Conservation (phyloP, 1,139 yeast genomes). For the Zygosaccharomyces pseudobailii region DNA sequence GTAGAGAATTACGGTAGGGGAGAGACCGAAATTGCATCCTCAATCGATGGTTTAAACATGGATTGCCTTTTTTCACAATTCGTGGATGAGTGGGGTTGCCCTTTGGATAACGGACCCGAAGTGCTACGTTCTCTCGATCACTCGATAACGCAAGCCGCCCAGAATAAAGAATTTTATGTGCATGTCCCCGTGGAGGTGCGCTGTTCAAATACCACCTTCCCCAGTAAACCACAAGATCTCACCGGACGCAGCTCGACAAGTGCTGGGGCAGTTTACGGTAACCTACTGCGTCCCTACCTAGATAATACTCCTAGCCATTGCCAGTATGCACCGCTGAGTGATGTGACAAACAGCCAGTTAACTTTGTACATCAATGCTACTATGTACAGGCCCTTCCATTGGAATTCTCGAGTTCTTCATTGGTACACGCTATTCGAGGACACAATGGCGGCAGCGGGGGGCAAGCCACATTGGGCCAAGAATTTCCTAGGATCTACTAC, state of each 20-base stretch:
- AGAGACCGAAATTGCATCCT: constrained; percentile 66
- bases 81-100: constrained; percentile 96
- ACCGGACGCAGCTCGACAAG: constrained; percentile 41
- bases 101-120: constrained; percentile 70
- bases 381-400: constrained; percentile 86
- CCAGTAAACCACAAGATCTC: constrained; percentile 38
- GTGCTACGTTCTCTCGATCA: constrained; percentile 60
- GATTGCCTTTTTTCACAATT: constrained; percentile 92
- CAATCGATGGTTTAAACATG: constrained; percentile 88
- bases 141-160: constrained; percentile 58
- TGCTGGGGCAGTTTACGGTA: constrained; percentile 81
- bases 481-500: constrained; percentile 70
- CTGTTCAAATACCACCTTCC: constrained; percentile 76
- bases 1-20: constrained; percentile 66
- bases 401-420: constrained; percentile 64
- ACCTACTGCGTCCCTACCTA: constrained; percentile 70
- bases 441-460: constrained; percentile 70
- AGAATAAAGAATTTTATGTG: constrained; percentile 61
- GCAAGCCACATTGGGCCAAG: constrained; percentile 99
- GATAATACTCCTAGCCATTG: constrained; percentile 68
- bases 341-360: constrained; percentile 70
- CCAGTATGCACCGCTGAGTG: constrained; percentile 47
- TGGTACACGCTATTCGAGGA: constrained; percentile 87
- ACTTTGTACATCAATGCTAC: constrained; percentile 90
- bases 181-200: constrained; percentile 96